These are phyloP conservation scores for Skeletonema menzelii DNA, from an alignment of 108 stramenopile species.

Conservation along the genomic window DNA sequence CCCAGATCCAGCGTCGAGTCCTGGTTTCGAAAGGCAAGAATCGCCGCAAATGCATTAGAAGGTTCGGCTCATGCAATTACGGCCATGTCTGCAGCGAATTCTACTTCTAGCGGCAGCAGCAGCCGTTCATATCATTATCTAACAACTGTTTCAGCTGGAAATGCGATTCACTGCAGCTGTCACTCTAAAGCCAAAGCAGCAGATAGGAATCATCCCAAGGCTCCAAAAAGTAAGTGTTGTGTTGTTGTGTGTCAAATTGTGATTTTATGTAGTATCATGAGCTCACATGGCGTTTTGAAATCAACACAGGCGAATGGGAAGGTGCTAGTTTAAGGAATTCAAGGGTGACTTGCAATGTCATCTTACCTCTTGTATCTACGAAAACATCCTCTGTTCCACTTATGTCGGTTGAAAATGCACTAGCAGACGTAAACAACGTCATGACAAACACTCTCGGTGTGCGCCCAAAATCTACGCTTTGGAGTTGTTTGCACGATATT, in stretches of 20 bases:
- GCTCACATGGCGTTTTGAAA: not conserved
- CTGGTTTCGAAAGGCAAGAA: slow-evolving; percentile 51
- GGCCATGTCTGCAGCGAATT: slow-evolving; percentile 23
- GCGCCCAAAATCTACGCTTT: slow-evolving; percentile 79
- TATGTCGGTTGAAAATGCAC: slow-evolving; percentile 63
- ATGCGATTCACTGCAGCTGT: slow-evolving; percentile 82
- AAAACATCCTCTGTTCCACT: slow-evolving; percentile 72
- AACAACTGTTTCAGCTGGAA: slow-evolving; percentile 82
- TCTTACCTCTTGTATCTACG: slow-evolving; percentile 81
- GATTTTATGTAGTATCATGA: not conserved
- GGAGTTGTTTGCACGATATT: slow-evolving; percentile 75
- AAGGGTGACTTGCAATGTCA: slow-evolving; percentile 80
- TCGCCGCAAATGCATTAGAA: slow-evolving; percentile 53
- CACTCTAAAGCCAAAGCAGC: slow-evolving; percentile 72
- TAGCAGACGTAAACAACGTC: slow-evolving; percentile 68
- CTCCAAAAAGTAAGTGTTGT: slow-evolving; percentile 56
- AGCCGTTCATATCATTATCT: slow-evolving; percentile 46
- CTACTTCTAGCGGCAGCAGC: slow-evolving; percentile 33
- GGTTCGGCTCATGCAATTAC: slow-evolving; percentile 36
- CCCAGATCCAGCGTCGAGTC: slow-evolving; percentile 41
- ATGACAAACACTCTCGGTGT: slow-evolving; percentile 64
- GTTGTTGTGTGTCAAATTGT: not conserved
- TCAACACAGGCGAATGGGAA: slow-evolving; percentile 71
- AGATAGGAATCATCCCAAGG: slow-evolving; percentile 75
- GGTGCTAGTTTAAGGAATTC: slow-evolving; percentile 82